Evolutionary conservation across 2,329 filamentous ascomycete genomes (phyloP).

Genomic region (Trichoderma harzianum): DNA sequence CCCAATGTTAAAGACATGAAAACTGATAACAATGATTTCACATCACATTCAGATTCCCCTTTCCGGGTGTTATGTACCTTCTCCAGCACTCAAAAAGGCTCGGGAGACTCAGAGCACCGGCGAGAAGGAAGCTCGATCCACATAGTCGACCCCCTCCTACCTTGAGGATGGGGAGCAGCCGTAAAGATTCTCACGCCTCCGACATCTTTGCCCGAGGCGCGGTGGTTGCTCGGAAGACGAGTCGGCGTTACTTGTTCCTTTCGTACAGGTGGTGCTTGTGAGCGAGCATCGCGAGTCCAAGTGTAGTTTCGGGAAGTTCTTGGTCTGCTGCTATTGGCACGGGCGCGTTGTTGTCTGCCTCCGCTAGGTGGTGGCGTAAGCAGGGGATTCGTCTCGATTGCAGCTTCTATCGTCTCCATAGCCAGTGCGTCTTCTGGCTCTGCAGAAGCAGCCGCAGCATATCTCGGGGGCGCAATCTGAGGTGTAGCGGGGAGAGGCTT

Average conservation of each 20-base stretch:
- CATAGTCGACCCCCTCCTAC: neutral
- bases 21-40: neutral
- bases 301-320: neutral
- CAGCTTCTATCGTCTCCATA: neutral
- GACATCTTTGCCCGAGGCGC: neutral
- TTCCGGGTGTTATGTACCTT: neutral
- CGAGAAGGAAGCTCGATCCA: constrained; percentile 4
- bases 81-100: neutral
- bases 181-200: neutral
- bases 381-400: neutral
- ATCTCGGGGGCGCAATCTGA: constrained; percentile 25
- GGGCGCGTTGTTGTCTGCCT: neutral
- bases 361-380: neutral
- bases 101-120: neutral
- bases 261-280: neutral
- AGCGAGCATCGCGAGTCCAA: neutral
- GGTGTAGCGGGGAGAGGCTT: constrained; percentile 34
- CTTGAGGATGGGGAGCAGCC: neutral
- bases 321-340: neutral
- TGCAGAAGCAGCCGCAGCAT: constrained; percentile 8
- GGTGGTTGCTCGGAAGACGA: neutral
- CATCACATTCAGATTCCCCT: neutral
- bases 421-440: neutral
- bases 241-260: neutral
- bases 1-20: neutral